These are phyloP conservation scores for Cercophora samala DNA, from an alignment of 495 filamentous ascomycete genomes.

Conservation along the genomic window DNA sequence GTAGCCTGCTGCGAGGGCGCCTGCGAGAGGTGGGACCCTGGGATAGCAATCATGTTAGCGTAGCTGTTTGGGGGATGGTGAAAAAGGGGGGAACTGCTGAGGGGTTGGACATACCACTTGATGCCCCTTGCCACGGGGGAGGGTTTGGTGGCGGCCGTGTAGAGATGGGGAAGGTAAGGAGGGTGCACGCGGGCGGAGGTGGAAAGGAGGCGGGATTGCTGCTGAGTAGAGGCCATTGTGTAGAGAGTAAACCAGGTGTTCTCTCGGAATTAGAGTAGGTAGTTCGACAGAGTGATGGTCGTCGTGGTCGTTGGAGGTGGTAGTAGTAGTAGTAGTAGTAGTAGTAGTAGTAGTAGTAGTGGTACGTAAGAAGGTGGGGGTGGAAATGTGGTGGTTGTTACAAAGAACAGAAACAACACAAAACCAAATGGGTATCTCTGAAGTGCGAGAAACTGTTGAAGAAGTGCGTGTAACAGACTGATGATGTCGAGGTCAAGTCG, in stretches of 20 bases:
- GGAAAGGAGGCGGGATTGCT: conserved; percentile 34
- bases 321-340: too few species aligned
- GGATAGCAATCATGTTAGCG: background rate
- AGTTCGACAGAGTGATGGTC: background rate
- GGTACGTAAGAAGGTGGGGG: background rate
- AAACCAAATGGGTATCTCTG: background rate
- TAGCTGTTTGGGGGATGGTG: background rate
- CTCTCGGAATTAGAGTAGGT: background rate
- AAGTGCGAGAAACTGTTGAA: background rate
- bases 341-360: too few species aligned
- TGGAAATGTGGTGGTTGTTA: conserved; percentile 1
- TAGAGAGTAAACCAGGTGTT: background rate
- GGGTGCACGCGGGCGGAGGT: conserved; percentile 45
- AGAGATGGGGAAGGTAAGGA: conserved; percentile 40
- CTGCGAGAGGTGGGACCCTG: conserved; percentile 41
- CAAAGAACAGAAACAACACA: background rate
- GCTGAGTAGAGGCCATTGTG: conserved; percentile 30
- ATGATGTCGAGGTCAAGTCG: background rate
- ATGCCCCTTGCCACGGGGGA: conserved; percentile 29
- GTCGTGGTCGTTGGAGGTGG: background rate
- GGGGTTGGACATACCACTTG: conserved; percentile 33
- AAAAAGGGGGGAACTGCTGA: background rate
- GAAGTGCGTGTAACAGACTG: background rate
- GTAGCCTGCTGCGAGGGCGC: conserved; percentile 42
- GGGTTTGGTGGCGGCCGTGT: conserved; percentile 22